Percentiles rank a stretch among this genome's conserved stretches.
Conservation (phyloP, 345 rosid species). For the Litchi chinensis region DNA sequence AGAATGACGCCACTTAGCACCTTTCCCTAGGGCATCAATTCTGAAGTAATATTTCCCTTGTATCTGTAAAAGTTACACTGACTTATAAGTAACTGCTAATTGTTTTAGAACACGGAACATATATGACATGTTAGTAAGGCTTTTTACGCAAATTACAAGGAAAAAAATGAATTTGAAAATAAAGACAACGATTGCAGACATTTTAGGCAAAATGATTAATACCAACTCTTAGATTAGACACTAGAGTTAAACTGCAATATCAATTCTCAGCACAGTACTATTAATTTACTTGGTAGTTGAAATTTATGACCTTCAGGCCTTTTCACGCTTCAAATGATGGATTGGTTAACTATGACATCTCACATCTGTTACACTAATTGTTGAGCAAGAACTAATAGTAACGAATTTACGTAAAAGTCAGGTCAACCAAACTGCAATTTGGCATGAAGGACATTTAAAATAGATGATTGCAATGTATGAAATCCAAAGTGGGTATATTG, state of each 20-base stretch:
- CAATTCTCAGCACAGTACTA: background rate
- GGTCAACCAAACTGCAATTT: conserved; percentile 2
- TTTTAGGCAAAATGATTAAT: background rate
- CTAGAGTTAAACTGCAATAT: background rate
- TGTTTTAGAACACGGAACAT: background rate
- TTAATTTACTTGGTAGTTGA: background rate
- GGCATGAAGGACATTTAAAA: background rate
- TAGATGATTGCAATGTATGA: background rate
- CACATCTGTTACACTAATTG: background rate
- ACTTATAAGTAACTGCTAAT: conserved; percentile 4
- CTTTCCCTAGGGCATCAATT: conserved; percentile 84
- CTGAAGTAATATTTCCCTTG: conserved; percentile 91
- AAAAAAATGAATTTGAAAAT: background rate
- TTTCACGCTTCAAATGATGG: background rate
- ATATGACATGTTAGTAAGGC: background rate
- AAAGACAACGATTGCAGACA: conserved; percentile 1
- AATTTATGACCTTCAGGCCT: conserved; percentile 1
- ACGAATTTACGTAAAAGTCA: background rate
- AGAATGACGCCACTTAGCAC: conserved; percentile 93
- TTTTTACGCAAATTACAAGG: background rate
- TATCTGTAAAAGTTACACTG: conserved; percentile 46
- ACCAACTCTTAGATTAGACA: background rate
- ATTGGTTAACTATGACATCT: background rate
- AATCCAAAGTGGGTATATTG: conserved; percentile 15
- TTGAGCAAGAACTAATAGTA: background rate